Conservation (phyloP, 2,329 filamentous ascomycete species). For the Cytospora piceae region DNA sequence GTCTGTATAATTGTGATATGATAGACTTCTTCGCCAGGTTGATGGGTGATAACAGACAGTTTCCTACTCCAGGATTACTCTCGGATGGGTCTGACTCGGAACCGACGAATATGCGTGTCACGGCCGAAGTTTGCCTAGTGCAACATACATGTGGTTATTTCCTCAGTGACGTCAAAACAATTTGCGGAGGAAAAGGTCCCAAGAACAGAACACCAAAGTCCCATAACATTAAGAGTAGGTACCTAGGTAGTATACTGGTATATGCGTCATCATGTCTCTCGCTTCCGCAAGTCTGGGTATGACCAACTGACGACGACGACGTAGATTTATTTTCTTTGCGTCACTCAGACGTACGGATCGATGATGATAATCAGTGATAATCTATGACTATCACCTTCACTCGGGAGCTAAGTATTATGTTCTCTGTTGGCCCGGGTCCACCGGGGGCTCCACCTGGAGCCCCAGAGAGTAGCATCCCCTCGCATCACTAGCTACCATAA, state of each 20-base stretch:
- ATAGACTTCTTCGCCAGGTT: neutral
- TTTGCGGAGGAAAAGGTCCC: neutral
- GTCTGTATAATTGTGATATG: neutral
- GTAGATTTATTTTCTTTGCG: neutral
- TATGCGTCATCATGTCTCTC: neutral
- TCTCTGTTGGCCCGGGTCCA: neutral
- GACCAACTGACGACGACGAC: neutral
- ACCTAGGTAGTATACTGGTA: neutral
- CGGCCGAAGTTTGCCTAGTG: neutral
- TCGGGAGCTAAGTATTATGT: neutral
- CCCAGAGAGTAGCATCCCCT: neutral
- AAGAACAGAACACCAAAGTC: neutral
- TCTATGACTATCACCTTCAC: neutral
- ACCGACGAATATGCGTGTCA: neutral
- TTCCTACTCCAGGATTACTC: neutral
- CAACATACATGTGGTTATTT: neutral
- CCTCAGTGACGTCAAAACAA: neutral
- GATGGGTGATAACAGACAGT: neutral
- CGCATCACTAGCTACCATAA: neutral
- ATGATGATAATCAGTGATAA: neutral
- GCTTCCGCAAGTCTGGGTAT: neutral
- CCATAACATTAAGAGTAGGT: neutral
- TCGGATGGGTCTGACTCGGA: neutral
- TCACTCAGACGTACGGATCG: neutral
- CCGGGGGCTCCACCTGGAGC: neutral